phyloP scores from a whole-genome alignment of 768 basidiomycete species.

The Mrakia hoshinonis region DNA sequence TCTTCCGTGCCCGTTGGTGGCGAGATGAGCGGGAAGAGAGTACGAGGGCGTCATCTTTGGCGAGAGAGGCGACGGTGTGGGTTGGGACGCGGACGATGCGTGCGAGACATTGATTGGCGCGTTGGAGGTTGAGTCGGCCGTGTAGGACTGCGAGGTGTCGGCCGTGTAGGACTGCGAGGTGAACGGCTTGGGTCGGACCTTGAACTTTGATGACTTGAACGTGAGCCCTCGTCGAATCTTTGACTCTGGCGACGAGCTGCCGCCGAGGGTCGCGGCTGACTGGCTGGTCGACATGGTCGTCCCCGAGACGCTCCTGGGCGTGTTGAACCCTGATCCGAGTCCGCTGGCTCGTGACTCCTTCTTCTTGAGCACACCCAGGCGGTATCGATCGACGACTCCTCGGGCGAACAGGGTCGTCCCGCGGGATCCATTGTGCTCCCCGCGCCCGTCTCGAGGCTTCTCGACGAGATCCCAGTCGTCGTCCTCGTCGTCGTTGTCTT shows the following conservation, averaged over 20 bases:
- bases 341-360: constrained; percentile 11
- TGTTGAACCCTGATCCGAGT: neutral
- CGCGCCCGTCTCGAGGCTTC: constrained; percentile 54
- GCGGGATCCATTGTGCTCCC: constrained; percentile 71
- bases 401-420: constrained; percentile 76
- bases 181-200: constrained; percentile 8
- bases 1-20: neutral
- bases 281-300: neutral
- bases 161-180: neutral
- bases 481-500: constrained; percentile 50
- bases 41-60: neutral
- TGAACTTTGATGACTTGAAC: constrained; percentile 22
- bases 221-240: constrained; percentile 25
- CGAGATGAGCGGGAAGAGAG: constrained; percentile 5
- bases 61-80: neutral
- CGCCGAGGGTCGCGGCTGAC: neutral
- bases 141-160: neutral
- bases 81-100: constrained; percentile 2
- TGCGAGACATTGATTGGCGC: neutral
- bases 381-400: constrained; percentile 83
- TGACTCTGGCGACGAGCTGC: neutral
- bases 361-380: constrained; percentile 42
- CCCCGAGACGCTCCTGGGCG: neutral
- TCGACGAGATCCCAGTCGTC: constrained; percentile 91
- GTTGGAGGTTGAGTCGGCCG: neutral